phyloP scores from a whole-genome alignment of 208 protist species.

The Trichomonas gallinae region DNA sequence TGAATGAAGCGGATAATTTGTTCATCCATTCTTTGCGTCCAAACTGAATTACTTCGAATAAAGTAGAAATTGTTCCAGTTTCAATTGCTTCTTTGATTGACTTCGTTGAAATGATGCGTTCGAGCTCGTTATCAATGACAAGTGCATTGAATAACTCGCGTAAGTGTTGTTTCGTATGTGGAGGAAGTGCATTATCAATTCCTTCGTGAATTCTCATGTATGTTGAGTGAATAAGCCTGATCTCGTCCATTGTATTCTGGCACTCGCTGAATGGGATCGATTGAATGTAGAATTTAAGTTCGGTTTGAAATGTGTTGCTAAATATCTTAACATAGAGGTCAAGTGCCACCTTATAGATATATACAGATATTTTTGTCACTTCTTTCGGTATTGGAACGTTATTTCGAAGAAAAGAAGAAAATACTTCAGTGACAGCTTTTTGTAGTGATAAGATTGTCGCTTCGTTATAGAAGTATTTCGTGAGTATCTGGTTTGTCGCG shows the following conservation, averaged over 20 bases:
- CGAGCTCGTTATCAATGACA: background rate
- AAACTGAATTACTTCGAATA: background rate
- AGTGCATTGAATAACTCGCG: background rate
- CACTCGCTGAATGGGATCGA: background rate
- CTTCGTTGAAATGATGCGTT: background rate
- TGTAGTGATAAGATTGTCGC: background rate
- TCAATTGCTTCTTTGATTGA: background rate
- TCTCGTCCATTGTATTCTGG: background rate
- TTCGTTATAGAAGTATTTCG: background rate
- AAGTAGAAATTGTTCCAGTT: background rate
- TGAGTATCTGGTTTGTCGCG: background rate
- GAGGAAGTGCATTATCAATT: background rate
- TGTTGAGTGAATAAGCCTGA: background rate
- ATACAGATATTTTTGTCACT: background rate
- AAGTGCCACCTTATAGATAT: background rate
- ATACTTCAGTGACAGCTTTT: background rate
- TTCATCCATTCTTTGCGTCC: background rate
- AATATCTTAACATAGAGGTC: background rate
- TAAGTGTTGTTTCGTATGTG: background rate
- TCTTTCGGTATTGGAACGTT: background rate
- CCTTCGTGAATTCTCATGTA: background rate
- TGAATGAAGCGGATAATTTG: background rate
- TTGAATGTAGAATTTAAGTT: background rate
- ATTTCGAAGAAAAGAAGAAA: background rate
- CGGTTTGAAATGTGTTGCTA: background rate